A percentile compares a stretch with the other conserved stretches of the same genome.
These are phyloP conservation scores for Rhizopus arrhizus DNA, from an alignment of 371 early-diverging fungal genomes.

Conservation along the genomic window DNA sequence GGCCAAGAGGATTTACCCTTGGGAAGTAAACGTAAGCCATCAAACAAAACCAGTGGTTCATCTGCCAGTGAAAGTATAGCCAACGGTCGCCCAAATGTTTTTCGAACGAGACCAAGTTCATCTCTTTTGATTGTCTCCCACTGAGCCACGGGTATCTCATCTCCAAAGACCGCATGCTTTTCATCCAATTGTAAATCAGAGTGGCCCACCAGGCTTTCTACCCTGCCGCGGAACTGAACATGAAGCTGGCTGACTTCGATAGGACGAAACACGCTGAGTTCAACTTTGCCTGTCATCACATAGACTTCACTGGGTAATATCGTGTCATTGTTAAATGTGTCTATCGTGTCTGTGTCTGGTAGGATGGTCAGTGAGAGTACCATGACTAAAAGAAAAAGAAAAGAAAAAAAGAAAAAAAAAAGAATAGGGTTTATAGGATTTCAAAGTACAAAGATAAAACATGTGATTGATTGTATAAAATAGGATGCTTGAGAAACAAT, in stretches of 20 bases:
- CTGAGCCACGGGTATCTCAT: constrained; percentile 17
- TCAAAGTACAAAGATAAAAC: no score
- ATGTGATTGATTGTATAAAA: no score
- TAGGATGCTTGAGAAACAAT: no score
- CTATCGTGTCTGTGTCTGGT: constrained; percentile 29
- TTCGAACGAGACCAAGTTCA: constrained; percentile 6
- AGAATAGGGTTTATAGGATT: no score
- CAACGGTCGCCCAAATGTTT: constrained; percentile 14
- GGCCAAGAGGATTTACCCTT: constrained; percentile 29
- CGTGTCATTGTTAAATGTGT: constrained; percentile 24
- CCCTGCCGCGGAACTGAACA: constrained; percentile 31
- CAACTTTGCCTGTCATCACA: constrained; percentile 29
- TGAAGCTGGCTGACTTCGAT: constrained; percentile 31
- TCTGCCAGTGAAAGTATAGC: constrained; percentile 17
- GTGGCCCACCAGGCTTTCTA: constrained; percentile 28
- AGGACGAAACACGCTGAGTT: constrained; percentile 25
- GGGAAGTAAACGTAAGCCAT: constrained; percentile 13
- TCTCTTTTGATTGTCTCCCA: constrained; percentile 14
- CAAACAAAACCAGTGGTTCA: constrained; percentile 6
- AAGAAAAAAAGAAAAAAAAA: neutral
- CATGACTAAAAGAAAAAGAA: neutral
- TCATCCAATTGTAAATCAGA: constrained; percentile 15
- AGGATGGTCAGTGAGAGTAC: constrained; percentile 22
- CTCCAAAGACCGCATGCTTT: neutral
- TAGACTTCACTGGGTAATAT: constrained; percentile 31